phyloP scores from a whole-genome alignment of 2,329 filamentous ascomycete genomes.

The Furcasterigmium furcatum region DNA sequence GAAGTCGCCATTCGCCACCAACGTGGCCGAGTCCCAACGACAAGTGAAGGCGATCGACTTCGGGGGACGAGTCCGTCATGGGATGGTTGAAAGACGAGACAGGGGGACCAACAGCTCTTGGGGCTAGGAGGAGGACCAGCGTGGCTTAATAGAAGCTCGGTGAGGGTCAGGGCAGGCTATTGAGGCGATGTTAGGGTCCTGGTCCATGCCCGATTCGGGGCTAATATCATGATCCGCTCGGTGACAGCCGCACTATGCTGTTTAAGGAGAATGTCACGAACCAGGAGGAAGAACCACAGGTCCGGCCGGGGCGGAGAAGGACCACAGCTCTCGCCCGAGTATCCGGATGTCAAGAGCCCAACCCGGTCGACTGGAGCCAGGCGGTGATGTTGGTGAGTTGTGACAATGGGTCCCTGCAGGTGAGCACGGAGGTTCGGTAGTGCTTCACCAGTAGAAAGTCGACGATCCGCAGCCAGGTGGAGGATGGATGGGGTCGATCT shows the following conservation, averaged over 20 bases:
- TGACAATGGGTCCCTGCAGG: not conserved
- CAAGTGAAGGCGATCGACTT: slow-evolving; percentile 2
- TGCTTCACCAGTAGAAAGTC: not conserved
- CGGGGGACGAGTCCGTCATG: not conserved
- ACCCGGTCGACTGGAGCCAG: too few species aligned
- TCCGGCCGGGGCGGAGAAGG: too few species aligned
- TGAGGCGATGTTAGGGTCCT: slow-evolving; percentile 3
- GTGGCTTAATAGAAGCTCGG: not conserved
- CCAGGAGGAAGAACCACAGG: slow-evolving; percentile 1
- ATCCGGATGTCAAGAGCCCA: too few species aligned
- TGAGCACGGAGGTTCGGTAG: not conserved
- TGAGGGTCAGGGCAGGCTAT: not conserved
- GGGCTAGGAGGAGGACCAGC: slow-evolving; percentile 2
- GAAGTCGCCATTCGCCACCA: slow-evolving; percentile 17
- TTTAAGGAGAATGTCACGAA: slow-evolving; percentile 14
- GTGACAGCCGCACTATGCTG: slow-evolving; percentile 15
- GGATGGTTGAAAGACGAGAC: slow-evolving; percentile 9
- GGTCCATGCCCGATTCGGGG: not conserved
- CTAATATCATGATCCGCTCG: slow-evolving; percentile 13
- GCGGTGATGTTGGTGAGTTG: too few species aligned
- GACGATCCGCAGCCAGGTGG: not conserved
- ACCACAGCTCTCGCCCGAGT: too few species aligned
- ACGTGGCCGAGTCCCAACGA: slow-evolving; percentile 1
- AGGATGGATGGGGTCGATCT: not conserved
- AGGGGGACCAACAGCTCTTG: slow-evolving; percentile 7